Evolutionary conservation across 2,329 filamentous ascomycete genomes (phyloP), one percentile per base, ranked within the genome.

Genomic region (Colletotrichum truncatum): DNA sequence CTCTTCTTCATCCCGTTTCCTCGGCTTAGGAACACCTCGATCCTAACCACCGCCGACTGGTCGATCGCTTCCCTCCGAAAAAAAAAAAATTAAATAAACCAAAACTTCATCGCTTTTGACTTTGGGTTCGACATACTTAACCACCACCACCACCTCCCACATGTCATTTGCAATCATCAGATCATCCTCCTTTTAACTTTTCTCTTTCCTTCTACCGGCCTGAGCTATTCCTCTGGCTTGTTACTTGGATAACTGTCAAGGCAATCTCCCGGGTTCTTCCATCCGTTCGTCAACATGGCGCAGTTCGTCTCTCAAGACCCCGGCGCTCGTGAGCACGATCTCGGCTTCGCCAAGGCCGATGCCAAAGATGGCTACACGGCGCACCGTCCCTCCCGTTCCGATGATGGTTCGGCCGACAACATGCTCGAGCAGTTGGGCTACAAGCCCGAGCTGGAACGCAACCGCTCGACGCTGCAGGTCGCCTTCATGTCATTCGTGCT

Each of bases 401-500:
- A 74, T 66, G 68, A 75, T 59, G 77, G 75, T 68, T 81, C 84
- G 62, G 88, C 89, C 71, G 88, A 91, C 74, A 82, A 89, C 74
- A 74, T 90, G 57, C 83, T 91, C 70, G 85, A 86, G 69, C 85
- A 84, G 64, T 82, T 91, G 71, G 89, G 89, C 66, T 91, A 92
- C 81, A 87, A 86, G 75, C 82, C 88, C 58, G 89, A 92, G 77
- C 77, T 92, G 64, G 77, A 82, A 51, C 87, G 89, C 64, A 90
- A 85, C 72, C 85, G 89, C 58, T 91, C 89, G 45, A 91, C 89
- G 2, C 81, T 87, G 69, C 89, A 91, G 76, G 89, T 91, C 56
- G 88, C 89, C 70, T 91, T 91, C 83, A 92, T 91, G 89, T 91
- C 89, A 67, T 93, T 93, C 73, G 90, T 93, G 70, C 85, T 93